Percentiles rank a stretch among this genome's conserved stretches.
These are phyloP conservation scores for Leucoagaricus sp. DNA, from an alignment of 1,284 basidiomycete species.

Conservation along the genomic window DNA sequence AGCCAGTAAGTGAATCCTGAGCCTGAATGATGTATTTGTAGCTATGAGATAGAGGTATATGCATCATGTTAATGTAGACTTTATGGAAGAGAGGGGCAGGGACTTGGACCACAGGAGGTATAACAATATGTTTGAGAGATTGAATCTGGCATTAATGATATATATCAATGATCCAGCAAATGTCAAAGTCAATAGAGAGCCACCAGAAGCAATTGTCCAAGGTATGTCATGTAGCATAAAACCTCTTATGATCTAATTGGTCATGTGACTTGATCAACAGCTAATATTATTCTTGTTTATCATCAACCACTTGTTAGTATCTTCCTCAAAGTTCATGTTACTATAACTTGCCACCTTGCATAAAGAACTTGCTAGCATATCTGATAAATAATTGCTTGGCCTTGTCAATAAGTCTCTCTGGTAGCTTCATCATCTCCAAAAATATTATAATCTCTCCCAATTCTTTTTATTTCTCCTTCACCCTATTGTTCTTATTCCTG, in stretches of 20 bases:
- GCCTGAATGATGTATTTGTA: constrained; percentile 19
- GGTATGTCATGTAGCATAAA: constrained; percentile 12
- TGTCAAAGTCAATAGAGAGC: too few species aligned
- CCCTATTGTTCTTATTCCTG: not conserved
- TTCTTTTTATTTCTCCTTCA: not conserved
- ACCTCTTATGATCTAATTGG: constrained; percentile 20
- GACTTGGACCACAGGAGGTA: too few species aligned
- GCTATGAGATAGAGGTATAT: too few species aligned
- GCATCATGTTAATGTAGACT: too few species aligned
- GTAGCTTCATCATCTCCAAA: too few species aligned
- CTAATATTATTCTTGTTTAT: not conserved
- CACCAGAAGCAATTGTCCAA: constrained; percentile 26
- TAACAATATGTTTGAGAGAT: too few species aligned
- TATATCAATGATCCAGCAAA: too few species aligned
- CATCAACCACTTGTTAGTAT: constrained; percentile 15
- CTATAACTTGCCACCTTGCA: constrained; percentile 10
- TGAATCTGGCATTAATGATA: too few species aligned
- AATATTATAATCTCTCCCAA: not conserved
- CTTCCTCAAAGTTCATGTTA: constrained; percentile 5
- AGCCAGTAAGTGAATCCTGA: constrained; percentile 23
- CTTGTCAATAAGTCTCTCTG: too few species aligned
- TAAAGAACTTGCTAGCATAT: too few species aligned
- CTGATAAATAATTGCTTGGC: too few species aligned
- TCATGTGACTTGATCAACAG: constrained; percentile 23
- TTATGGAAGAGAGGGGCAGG: too few species aligned